phyloP scores from a whole-genome alignment of 2,329 filamentous ascomycete species.

The Elsinoe necatrix region DNA sequence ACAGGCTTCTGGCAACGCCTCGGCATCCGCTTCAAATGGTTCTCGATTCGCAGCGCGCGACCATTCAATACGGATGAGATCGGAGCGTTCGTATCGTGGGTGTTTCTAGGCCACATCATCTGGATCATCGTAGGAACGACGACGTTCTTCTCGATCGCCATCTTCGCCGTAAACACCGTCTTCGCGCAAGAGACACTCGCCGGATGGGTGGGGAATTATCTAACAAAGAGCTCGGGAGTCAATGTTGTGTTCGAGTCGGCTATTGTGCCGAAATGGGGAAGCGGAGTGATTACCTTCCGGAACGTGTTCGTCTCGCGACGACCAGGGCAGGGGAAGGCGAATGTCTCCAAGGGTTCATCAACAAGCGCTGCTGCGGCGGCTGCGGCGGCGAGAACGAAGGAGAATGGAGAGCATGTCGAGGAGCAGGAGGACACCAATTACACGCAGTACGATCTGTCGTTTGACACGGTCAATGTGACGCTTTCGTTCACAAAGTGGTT shows the following conservation, averaged over 20 bases:
- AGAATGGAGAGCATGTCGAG: slow-evolving; percentile 39
- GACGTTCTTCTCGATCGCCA: slow-evolving; percentile 87
- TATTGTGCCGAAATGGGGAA: slow-evolving; percentile 91
- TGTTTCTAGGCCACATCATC: slow-evolving; percentile 82
- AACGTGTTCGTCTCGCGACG: slow-evolving; percentile 93
- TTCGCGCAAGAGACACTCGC: slow-evolving; percentile 95
- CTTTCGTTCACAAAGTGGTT: slow-evolving; percentile 98
- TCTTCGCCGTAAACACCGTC: slow-evolving; percentile 89
- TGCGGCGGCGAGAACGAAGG: slow-evolving; percentile 56
- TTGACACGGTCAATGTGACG: slow-evolving; percentile 92
- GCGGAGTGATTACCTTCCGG: slow-evolving; percentile 90
- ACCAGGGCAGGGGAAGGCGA: slow-evolving; percentile 70
- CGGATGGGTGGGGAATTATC: slow-evolving; percentile 86
- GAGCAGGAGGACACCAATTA: slow-evolving; percentile 91
- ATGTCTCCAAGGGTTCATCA: slow-evolving; percentile 88
- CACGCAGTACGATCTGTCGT: slow-evolving; percentile 91
- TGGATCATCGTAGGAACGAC: slow-evolving; percentile 97
- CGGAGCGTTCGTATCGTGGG: slow-evolving; percentile 90
- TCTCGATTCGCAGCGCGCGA: slow-evolving; percentile 84
- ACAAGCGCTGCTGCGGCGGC: slow-evolving; percentile 75
- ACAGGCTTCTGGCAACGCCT: slow-evolving; percentile 88
- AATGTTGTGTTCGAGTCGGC: slow-evolving; percentile 96
- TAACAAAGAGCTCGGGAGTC: slow-evolving; percentile 86
- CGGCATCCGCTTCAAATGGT: slow-evolving; percentile 93
- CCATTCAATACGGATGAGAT: slow-evolving; percentile 97